Percentiles rank a stretch among this genome's conserved stretches.
These are phyloP conservation scores for Periconia digitata DNA, from an alignment of 2,329 filamentous ascomycete genomes.

Conservation along the genomic window DNA sequence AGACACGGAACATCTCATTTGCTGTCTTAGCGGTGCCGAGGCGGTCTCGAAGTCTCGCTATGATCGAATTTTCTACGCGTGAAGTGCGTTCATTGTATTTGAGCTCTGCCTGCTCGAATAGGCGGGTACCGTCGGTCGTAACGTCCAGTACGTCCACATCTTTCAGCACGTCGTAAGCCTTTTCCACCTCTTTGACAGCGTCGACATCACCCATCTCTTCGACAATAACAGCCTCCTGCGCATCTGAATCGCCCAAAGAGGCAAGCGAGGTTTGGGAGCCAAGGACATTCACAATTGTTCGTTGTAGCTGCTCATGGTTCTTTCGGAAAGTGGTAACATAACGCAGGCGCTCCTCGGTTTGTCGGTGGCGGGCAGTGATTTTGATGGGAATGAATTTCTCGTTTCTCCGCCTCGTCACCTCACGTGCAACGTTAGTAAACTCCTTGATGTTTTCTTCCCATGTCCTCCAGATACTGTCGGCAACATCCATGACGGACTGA, in stretches of 20 bases:
- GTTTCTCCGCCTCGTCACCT: conserved; percentile 88
- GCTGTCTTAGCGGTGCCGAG: conserved; percentile 94
- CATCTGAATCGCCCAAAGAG: conserved; percentile 36
- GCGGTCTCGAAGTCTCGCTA: conserved; percentile 86
- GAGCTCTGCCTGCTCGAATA: conserved; percentile 92
- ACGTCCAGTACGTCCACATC: conserved; percentile 96
- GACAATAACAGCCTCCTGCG: conserved; percentile 63
- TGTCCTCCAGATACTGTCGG: conserved; percentile 81
- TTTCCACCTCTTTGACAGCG: conserved; percentile 91
- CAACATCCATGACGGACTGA: conserved; percentile 76
- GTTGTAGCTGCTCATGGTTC: conserved; percentile 96
- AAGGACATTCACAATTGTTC: conserved; percentile 95
- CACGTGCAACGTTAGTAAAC: conserved; percentile 95
- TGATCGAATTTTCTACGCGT: conserved; percentile 97
- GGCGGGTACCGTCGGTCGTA: conserved; percentile 81
- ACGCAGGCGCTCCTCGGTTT: conserved; percentile 85
- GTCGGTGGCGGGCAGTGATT: conserved; percentile 81
- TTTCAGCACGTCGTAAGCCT: conserved; percentile 90
- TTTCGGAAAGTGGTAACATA: conserved; percentile 94
- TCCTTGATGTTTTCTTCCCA: conserved; percentile 98
- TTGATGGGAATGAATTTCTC: conserved; percentile 99
- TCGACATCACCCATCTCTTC: conserved; percentile 98
- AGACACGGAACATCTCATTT: conserved; percentile 99
- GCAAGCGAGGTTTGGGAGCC: conserved; percentile 61
- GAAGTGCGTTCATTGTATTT: conserved; percentile 97